Evolutionary conservation across 1,284 basidiomycete species (phyloP).

Genomic region (Coriolopsis trogii): DNA sequence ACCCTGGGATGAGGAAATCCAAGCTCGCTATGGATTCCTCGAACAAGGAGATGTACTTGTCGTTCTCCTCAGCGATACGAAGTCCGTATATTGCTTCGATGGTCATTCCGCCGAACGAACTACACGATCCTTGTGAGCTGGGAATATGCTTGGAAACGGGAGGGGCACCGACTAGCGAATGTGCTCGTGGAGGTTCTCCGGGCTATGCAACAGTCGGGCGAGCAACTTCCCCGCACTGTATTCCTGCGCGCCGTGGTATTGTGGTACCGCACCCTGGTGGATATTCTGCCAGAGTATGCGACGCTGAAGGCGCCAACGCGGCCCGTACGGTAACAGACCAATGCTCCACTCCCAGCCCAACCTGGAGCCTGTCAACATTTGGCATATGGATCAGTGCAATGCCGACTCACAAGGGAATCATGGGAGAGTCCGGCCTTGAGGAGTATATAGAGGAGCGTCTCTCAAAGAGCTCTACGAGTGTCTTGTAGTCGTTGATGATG

Average conservation of each 20-base stretch:
- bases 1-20: background rate
- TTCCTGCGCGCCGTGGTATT: background rate
- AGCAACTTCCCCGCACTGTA: background rate
- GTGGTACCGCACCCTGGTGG: background rate
- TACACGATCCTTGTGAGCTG: background rate
- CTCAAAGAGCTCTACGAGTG: conserved; percentile 2
- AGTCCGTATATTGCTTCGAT: conserved; percentile 1
- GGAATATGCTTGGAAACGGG: background rate
- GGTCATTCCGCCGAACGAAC: conserved; percentile 1
- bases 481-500: background rate
- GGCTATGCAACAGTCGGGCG: background rate
- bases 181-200: background rate
- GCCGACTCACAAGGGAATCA: conserved; percentile 5
- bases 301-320: conserved; percentile 1
- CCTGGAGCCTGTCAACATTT: background rate
- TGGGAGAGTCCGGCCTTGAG: background rate
- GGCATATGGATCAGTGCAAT: too few species aligned
- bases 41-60: background rate
- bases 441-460: conserved; percentile 10
- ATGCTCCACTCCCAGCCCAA: conserved; percentile 4
- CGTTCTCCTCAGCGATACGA: background rate
- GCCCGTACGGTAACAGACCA: conserved; percentile 1
- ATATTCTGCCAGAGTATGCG: conserved; percentile 3
- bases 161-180: background rate
- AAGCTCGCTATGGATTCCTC: conserved; percentile 4